Evolutionary conservation across 208 protist genomes (phyloP), one percentile per base, ranked within the genome.

Genomic region (Leishmania lainsoni): DNA sequence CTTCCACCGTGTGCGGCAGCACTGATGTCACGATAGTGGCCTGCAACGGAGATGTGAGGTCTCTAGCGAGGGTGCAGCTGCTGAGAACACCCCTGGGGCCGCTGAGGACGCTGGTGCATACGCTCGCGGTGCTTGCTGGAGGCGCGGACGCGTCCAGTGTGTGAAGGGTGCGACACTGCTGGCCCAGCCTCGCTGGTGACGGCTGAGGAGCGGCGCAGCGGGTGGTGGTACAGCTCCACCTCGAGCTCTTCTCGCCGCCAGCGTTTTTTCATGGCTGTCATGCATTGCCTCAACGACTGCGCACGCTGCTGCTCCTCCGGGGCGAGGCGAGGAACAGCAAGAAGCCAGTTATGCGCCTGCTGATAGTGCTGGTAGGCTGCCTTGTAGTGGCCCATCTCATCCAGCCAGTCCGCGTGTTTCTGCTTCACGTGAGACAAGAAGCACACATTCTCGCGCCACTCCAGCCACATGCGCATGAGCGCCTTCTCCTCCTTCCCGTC

Each of bases 371-470:
- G 68, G 20, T 88, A 86, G 5, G 93, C 89, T 4, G 82, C 78
- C 77, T 87, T 87, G 72, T 82, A 89, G 39, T 84, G 79, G 3
- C 74, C 74, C 56, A 83, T 65, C 35, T 70, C 80, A 59, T 83
- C 63, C 51, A 96, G 83, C 93, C 93, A 96, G 8, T 80, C 56
- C 16, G 86, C 93, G 78, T 96, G 89, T 48, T 83, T 76, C 72
- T 92, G 85, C 76, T 92, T 84, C 54, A 94, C 81, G 63, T 83
- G 86, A 6, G 91, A 84, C 48, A 96, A 83, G 32, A 96, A 77
- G 79, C 90, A 92, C 51, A 96, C 85, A 5, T 75, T 83, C 52
- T 94, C 90, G 9, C 93, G 91, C 91, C 93, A 94, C 49, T 79
- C 71, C 61, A 94, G 63, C 87, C 90, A 91, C 8, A 78, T 20